Percentiles rank a stretch among this genome's conserved stretches.
These are phyloP conservation scores for Aspergillus steynii DNA, from an alignment of 495 filamentous ascomycete genomes.

Conservation along the genomic window DNA sequence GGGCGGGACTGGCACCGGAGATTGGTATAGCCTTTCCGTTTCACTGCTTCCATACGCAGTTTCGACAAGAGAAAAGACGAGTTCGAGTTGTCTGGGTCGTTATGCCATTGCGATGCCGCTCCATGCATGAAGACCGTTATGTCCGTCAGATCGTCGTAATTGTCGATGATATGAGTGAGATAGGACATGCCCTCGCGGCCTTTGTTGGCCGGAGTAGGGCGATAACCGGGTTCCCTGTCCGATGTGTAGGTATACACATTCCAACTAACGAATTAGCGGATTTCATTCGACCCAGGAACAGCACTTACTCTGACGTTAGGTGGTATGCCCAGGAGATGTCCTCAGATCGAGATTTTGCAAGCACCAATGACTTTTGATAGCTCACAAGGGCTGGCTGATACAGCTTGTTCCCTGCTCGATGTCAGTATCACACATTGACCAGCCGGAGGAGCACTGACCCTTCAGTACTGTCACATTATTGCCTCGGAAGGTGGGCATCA, in stretches of 20 bases:
- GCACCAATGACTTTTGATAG: not conserved
- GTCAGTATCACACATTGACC: not conserved
- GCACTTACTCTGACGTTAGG: constrained; percentile 7
- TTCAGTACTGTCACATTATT: not conserved
- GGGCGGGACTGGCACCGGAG: constrained; percentile 37
- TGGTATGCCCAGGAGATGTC: not conserved
- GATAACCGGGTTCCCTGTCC: constrained; percentile 47
- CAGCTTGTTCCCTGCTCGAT: not conserved
- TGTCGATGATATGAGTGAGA: constrained; percentile 43
- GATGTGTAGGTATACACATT: constrained; percentile 48
- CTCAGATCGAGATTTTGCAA: not conserved
- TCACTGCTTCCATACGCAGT: constrained; percentile 29
- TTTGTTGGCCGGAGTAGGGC: constrained; percentile 32
- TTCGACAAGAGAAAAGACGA: constrained; percentile 23
- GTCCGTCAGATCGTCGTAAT: constrained; percentile 35
- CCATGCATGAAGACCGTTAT: constrained; percentile 40
- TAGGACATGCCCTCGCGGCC: constrained; percentile 40
- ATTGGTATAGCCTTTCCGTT: constrained; percentile 37
- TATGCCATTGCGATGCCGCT: constrained; percentile 38
- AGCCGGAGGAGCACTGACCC: not conserved
- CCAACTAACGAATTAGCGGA: constrained; percentile 2
- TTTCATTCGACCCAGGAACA: not conserved
- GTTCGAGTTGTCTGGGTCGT: constrained; percentile 32
- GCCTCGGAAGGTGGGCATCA: not conserved
- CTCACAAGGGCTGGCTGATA: not conserved